Conservation (phyloP, 257 asterid species). For the Solanum ahanhuiri region DNA sequence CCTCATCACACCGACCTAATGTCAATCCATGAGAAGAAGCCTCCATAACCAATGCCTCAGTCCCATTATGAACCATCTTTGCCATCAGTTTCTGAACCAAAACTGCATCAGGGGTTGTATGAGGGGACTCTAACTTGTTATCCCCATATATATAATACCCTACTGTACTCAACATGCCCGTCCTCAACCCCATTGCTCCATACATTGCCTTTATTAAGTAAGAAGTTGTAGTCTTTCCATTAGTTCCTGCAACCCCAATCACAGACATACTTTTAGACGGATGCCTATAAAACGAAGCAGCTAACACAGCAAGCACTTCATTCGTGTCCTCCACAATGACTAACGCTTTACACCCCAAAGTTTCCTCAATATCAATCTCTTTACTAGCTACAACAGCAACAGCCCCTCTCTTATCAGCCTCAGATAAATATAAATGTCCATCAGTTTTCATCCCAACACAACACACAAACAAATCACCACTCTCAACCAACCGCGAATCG, state of each 20-base stretch:
- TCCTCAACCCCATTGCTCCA: conserved; percentile 94
- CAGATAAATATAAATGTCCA: conserved; percentile 61
- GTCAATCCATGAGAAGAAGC: conserved; percentile 59
- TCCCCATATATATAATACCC: conserved; percentile 69
- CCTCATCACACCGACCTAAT: conserved; percentile 59
- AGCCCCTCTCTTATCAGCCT: conserved; percentile 96
- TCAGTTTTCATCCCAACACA: conserved; percentile 62
- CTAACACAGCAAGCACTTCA: conserved; percentile 56
- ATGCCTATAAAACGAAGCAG: conserved; percentile 72
- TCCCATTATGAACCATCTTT: conserved; percentile 81
- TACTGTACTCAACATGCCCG: conserved; percentile 84
- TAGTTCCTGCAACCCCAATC: conserved; percentile 74
- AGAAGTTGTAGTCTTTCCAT: conserved; percentile 69
- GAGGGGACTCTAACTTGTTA: conserved; percentile 52
- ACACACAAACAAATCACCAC: conserved; percentile 83
- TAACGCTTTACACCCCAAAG: conserved; percentile 81
- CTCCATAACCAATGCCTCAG: conserved; percentile 87
- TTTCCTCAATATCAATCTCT: conserved; percentile 75
- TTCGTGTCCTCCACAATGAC: conserved; percentile 82
- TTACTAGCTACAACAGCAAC: conserved; percentile 89
- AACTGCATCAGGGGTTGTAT: conserved; percentile 54
- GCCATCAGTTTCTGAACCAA: conserved; percentile 82
- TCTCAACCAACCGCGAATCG: conserved; percentile 79
- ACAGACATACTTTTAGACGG: conserved; percentile 74
- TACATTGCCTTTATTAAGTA: conserved; percentile 67